Evolutionary conservation across 148 eudicot species (phyloP), one percentile per base, ranked within the genome.

Genomic region (Pouteria glomerata): DNA sequence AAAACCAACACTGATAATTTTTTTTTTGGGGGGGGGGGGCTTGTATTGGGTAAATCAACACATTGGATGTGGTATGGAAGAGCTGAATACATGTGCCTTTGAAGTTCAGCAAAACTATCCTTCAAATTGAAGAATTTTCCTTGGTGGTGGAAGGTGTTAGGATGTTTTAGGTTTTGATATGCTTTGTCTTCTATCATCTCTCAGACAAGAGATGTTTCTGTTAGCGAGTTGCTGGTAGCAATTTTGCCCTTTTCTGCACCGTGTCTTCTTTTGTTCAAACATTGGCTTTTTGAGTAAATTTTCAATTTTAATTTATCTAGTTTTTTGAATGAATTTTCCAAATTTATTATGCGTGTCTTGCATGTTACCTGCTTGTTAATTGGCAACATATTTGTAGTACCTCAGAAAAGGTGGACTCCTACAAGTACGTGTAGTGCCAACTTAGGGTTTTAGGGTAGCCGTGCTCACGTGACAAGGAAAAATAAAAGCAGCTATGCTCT

Each of bases 31-130:
- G n/a, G n/a, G n/a, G 5, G 63, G 12, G 4, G 27, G 8, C 48
- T 52, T 34, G 73, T 62, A 39, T 69, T 68, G n/a, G n/a, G n/a
- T n/a, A n/a, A n/a, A n/a, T n/a, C n/a, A n/a, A n/a, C 31, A 42
- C 47, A 21, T 34, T 15, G 21, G 8, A 53, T 34, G 27, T 68
- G 59, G 53, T 68, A 29, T 34, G 13, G 42, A 33, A 35, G 10
- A 12, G 26, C 12, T 21, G 26, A 31, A 14, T 33, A 4, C 30
- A 33, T 51, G 26, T 7, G 13, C 39, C 44, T 14, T 31, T 11
- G 42, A 21, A 50, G 72, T 68, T 52, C 51, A 69, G 47, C 50
- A 69, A 62, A 19, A 39, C 42, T 56, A 24, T 69, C 45, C 45
- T 34, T 33, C 15, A 55, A 23, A 56, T 35, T 56, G 63, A 23